A percentile compares a stretch with the other conserved stretches of the same genome.
Conservation (phyloP, 306 rosid species). For the Aeschynomene evenia region DNA sequence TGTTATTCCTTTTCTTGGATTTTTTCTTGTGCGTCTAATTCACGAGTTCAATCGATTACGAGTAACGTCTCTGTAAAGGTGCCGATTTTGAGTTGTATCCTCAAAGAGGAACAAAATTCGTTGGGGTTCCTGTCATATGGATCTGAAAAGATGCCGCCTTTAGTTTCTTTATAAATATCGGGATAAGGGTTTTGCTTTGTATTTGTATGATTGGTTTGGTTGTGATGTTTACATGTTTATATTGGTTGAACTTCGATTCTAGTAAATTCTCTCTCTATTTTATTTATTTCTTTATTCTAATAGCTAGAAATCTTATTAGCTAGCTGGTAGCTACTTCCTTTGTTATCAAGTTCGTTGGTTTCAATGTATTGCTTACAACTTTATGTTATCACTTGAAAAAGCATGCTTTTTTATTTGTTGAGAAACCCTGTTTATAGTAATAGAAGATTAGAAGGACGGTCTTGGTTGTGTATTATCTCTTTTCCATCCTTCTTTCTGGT, state of each 20-base stretch:
- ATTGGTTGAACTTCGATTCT: neutral
- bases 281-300: neutral
- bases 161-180: neutral
- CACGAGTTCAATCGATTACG: neutral
- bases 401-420: neutral
- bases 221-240: neutral
- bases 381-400: neutral
- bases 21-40: neutral
- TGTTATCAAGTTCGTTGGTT: neutral
- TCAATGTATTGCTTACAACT: neutral
- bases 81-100: neutral
- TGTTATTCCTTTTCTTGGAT: neutral
- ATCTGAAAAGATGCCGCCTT: constrained; percentile 11
- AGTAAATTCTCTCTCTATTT: neutral
- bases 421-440: neutral
- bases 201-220: neutral
- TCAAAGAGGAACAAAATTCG: neutral
- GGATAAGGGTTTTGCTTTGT: neutral
- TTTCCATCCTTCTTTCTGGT: neutral
- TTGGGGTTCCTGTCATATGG: neutral
- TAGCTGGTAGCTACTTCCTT: too few species aligned
- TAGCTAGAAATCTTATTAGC: neutral
- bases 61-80: neutral
- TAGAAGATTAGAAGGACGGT: neutral
- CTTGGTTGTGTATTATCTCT: neutral